Percentiles rank a stretch among this genome's conserved stretches.
These are phyloP conservation scores for Magnolia officinalis DNA, from an alignment of 164 flowering plant species.

Conservation along the genomic window DNA sequence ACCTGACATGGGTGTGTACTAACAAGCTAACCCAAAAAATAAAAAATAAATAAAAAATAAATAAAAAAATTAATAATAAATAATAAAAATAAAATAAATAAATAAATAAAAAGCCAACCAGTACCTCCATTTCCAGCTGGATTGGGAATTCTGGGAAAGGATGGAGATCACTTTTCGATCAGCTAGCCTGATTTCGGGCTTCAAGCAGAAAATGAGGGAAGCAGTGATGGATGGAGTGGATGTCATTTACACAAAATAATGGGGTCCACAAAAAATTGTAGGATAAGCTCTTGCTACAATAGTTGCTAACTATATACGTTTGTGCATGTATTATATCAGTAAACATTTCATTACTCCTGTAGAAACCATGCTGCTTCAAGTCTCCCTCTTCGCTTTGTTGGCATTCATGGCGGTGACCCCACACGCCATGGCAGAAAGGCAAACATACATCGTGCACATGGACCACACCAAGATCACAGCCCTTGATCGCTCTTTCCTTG, in stretches of 20 bases:
- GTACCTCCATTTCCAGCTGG: too few species aligned
- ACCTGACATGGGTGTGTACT: too few species aligned
- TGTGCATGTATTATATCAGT: too few species aligned
- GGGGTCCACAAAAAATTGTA: neutral
- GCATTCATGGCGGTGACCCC: conserved; percentile 22
- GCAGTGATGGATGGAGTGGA: neutral
- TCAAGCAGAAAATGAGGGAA: neutral
- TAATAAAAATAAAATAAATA: too few species aligned
- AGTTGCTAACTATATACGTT: neutral
- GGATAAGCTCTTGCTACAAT: neutral
- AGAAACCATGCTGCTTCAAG: conserved; percentile 16
- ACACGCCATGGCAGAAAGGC: conserved; percentile 27
- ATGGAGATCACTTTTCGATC: too few species aligned
- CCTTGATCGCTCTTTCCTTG: conserved; percentile 16
- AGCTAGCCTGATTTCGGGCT: too few species aligned
- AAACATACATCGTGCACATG: conserved; percentile 64
- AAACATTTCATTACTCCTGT: neutral
- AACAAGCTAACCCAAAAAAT: too few species aligned
- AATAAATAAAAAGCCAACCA: too few species aligned
- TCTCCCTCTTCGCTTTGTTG: conserved; percentile 13
- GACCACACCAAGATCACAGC: conserved; percentile 39
- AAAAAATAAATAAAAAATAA: too few species aligned
- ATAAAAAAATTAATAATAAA: too few species aligned
- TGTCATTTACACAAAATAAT: neutral
- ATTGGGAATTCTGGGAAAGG: too few species aligned